Conservation (phyloP, 2,329 filamentous ascomycete genomes). For the Colletotrichum simmondsii region DNA sequence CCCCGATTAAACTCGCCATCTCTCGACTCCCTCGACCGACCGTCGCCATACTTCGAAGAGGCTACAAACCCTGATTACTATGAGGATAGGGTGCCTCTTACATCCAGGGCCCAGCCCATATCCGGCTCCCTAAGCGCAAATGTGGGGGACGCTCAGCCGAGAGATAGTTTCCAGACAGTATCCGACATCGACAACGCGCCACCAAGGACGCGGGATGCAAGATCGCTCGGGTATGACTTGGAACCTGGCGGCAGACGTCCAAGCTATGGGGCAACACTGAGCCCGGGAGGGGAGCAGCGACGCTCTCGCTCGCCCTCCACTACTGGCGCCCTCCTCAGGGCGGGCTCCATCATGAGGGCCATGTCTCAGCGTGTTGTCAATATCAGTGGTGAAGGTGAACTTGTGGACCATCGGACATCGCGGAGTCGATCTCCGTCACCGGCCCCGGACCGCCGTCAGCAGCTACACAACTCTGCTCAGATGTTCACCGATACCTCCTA, state of each 20-base stretch:
- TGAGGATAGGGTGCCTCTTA: constrained; percentile 69
- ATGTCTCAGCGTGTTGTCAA: constrained; percentile 99
- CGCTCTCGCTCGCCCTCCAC: constrained; percentile 73
- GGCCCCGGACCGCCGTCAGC: constrained; percentile 63
- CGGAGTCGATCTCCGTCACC: constrained; percentile 69
- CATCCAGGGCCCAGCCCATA: constrained; percentile 65
- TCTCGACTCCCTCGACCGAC: constrained; percentile 44
- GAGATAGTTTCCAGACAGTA: constrained; percentile 69
- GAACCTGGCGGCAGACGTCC: constrained; percentile 69
- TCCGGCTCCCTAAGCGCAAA: constrained; percentile 58
- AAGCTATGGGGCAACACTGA: constrained; percentile 68
- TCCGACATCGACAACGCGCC: constrained; percentile 67
- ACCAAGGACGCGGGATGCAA: constrained; percentile 57
- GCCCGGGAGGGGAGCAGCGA: constrained; percentile 58
- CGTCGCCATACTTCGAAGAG: constrained; percentile 46
- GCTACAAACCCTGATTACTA: constrained; percentile 53
- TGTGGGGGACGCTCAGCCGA: constrained; percentile 52
- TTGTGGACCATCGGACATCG: constrained; percentile 78
- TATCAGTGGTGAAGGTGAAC: constrained; percentile 90
- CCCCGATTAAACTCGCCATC: constrained; percentile 33
- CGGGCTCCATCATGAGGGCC: constrained; percentile 80
- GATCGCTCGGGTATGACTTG: constrained; percentile 63
- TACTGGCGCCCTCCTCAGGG: constrained; percentile 72
- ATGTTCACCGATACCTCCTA: constrained; percentile 60
- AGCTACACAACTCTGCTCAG: constrained; percentile 48